Base-by-base conservation (phyloP, 176 grass and related monocot genomes). In the Paspalum notatum region DNA sequence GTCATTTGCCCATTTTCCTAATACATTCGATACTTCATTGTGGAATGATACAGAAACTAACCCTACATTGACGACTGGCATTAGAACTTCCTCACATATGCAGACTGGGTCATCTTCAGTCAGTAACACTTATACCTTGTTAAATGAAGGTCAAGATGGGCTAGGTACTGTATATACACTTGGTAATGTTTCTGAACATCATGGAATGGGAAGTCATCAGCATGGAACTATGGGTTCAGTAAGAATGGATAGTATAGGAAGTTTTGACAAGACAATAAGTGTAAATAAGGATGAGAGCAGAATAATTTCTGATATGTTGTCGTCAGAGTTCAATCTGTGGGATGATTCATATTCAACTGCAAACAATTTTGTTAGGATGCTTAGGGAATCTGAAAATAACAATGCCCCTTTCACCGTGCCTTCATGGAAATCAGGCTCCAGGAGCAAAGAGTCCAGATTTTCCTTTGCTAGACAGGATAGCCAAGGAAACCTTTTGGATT, bases 291-390 rank as follows among this genome's bases (percentile, higher is more conserved):
- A 91, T 68, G 96, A 95, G 79, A 89, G 77, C 72, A 90, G 67
- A 61, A 95, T 99, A 82, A 93, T 99, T 82, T 91, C 92, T 72
- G 86, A 95, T 90, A 91, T 95, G 24, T 82, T 95, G 59, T 86
- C 86, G 49, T 88, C 94, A 66, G 92, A 99, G 57, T 93, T 99
- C 86, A 89, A 99, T 83, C 92, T 86, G n/a, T 99, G 92, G 92
- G 92, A 93, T 62, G 88, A 91, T 48, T 95, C 96, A 20, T 89
- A 82, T 63, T 86, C 84, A 0, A 68, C 85, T 43, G 76, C 86
- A 20, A 91, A 95, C 72, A 86, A 72, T 87, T 91, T 89, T 84
- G 72, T 79, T 91, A 87, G 82, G 77, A 84, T 94, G 61, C 80
- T 94, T 71, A 83, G 68, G 37, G 84, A 87, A 89, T 87, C 86